Conservation (phyloP, 495 filamentous ascomycete genomes). For the Daldinia caldariorum region DNA sequence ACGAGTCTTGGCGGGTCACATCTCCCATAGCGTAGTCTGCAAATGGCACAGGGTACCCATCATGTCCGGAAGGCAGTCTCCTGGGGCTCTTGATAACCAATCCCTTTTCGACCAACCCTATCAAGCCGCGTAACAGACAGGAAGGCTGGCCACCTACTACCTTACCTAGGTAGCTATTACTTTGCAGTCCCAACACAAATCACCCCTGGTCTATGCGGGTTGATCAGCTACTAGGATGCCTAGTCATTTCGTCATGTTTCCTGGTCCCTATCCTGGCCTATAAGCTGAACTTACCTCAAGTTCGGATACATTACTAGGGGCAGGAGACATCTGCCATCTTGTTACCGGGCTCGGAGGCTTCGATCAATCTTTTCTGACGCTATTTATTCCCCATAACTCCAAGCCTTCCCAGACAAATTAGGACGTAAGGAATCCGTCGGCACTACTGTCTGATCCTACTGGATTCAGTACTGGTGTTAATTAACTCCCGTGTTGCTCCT, state of each 20-base stretch:
- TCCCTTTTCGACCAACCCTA: constrained; percentile 41
- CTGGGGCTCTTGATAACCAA: constrained; percentile 38
- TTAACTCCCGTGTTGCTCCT: constrained; percentile 29
- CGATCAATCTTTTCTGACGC: constrained; percentile 34
- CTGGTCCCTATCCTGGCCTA: constrained; percentile 27
- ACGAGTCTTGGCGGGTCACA: constrained; percentile 40
- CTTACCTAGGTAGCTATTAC: constrained; percentile 27
- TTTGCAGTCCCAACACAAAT: constrained; percentile 45
- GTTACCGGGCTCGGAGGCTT: constrained; percentile 44
- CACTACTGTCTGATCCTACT: constrained; percentile 46
- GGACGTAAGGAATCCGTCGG: constrained; percentile 45
- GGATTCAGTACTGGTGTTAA: constrained; percentile 39
- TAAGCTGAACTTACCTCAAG: constrained; percentile 38
- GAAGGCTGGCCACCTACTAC: constrained; percentile 41
- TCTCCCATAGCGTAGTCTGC: constrained; percentile 42
- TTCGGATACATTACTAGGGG: constrained; percentile 43
- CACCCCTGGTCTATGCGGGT: constrained; percentile 38
- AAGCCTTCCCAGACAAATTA: constrained; percentile 38
- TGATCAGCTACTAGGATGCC: constrained; percentile 44
- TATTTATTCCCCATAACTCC: constrained; percentile 41
- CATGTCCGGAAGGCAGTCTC: constrained; percentile 30
- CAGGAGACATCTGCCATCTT: constrained; percentile 35
- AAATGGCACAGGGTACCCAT: constrained; percentile 37
- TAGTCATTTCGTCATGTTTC: constrained; percentile 44
- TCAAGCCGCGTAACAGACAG: constrained; percentile 44